These are phyloP conservation scores for Escallonia herrerae DNA, from an alignment of 129 eudicot genomes.

Conservation along the genomic window DNA sequence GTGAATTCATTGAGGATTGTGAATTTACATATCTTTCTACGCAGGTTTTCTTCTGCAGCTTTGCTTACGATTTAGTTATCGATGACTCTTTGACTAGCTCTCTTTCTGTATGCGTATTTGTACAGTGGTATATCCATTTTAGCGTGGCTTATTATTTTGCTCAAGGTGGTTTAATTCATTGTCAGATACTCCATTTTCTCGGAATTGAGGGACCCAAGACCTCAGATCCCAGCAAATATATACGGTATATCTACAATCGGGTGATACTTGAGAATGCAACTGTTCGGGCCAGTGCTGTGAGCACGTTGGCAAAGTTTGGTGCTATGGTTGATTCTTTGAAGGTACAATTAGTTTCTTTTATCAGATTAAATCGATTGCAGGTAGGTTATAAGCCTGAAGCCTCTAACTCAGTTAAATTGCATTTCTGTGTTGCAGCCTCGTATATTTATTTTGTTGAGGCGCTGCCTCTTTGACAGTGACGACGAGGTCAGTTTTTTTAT, in stretches of 20 bases:
- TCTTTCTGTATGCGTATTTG: neutral
- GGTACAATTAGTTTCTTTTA: conserved; percentile 34
- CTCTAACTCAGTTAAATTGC: conserved; percentile 6
- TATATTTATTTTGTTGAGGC: conserved; percentile 68
- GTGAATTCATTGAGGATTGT: conserved; percentile 98
- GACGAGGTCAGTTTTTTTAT: conserved; percentile 72
- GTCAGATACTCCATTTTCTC: conserved; percentile 84
- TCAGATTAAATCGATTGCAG: neutral
- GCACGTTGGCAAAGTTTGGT: conserved; percentile 94
- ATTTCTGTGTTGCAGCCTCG: conserved; percentile 70
- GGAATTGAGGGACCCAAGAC: conserved; percentile 99
- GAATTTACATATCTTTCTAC: conserved; percentile 97
- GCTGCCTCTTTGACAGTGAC: conserved; percentile 88
- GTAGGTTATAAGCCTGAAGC: neutral
- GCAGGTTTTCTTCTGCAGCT: conserved; percentile 40
- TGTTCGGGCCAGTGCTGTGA: conserved; percentile 91
- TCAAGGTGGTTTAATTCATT: conserved; percentile 8
- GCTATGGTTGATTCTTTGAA: conserved; percentile 84
- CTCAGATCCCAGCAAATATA: conserved; percentile 89
- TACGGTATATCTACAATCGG: conserved; percentile 86
- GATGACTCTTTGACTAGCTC: neutral
- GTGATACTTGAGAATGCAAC: conserved; percentile 98
- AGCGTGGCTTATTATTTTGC: conserved; percentile 1
- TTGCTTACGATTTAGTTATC: neutral
- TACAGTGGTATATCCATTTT: neutral